phyloP scores from a whole-genome alignment of 768 basidiomycete genomes.

The Suillus subalutaceus region DNA sequence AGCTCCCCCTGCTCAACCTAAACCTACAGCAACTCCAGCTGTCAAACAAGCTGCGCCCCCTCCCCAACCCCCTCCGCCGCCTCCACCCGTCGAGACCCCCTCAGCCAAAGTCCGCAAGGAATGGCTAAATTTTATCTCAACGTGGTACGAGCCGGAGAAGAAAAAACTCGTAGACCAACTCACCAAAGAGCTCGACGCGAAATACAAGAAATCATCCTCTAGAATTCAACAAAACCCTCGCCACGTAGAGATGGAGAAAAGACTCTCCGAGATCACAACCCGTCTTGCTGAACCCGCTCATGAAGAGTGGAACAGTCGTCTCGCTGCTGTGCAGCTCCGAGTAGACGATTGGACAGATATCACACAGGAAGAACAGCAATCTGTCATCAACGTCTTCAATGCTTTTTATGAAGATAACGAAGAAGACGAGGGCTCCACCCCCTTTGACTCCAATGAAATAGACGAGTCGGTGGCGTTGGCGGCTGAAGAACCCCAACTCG shows the following conservation, averaged over 20 bases:
- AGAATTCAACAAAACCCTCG: constrained; percentile 32
- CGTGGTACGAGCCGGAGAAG: constrained; percentile 35
- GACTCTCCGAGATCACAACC: constrained; percentile 22
- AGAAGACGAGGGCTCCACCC: neutral
- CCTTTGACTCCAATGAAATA: neutral
- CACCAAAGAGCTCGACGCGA: constrained; percentile 31
- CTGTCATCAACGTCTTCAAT: constrained; percentile 31
- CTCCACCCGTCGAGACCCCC: constrained; percentile 21
- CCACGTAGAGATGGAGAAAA: constrained; percentile 31
- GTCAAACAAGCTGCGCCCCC: constrained; percentile 16
- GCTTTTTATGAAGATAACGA: constrained; percentile 35
- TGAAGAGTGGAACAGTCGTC: constrained; percentile 37
- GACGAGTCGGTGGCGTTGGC: constrained; percentile 15
- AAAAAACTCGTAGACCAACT: constrained; percentile 33
- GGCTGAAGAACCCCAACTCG: constrained; percentile 22
- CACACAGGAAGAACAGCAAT: constrained; percentile 34
- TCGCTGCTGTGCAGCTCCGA: constrained; percentile 29
- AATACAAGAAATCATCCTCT: constrained; percentile 31
- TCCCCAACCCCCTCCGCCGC: constrained; percentile 17
- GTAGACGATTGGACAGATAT: constrained; percentile 37
- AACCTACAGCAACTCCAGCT: constrained; percentile 2
- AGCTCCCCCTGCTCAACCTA: constrained; percentile 16
- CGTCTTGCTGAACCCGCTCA: constrained; percentile 34
- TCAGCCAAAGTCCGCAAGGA: constrained; percentile 34
- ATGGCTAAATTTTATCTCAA: constrained; percentile 30